phyloP scores from a whole-genome alignment of 2,329 filamentous ascomycete species.

The Neopestalotiopsis rosae region DNA sequence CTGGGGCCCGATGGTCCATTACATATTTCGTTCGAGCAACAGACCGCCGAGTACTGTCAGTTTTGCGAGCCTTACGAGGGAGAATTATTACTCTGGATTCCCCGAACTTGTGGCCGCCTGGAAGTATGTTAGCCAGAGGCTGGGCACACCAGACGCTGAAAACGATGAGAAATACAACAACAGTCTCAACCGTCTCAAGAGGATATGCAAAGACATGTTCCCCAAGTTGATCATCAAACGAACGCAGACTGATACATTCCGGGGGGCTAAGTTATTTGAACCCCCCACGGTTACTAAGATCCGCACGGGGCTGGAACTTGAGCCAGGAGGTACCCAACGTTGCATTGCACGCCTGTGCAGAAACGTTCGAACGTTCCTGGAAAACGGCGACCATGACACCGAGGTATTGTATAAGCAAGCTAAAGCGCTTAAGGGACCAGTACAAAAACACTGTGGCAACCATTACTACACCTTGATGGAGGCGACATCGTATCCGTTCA shows the following conservation, averaged over 20 bases:
- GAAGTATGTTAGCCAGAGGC: no score
- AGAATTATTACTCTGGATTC: no score
- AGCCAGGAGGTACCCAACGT: neutral
- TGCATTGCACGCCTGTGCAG: neutral
- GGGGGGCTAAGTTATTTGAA: neutral
- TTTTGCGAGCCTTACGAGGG: no score
- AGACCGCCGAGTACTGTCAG: neutral
- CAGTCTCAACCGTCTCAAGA: no score
- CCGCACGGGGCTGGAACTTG: neutral
- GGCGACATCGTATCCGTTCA: no score
- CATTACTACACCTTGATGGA: no score
- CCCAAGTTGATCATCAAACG: neutral
- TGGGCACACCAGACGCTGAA: neutral
- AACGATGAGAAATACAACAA: no score
- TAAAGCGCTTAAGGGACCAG: no score
- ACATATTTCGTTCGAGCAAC: neutral
- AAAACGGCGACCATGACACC: neutral
- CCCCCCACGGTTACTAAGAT: no score
- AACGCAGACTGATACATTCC: neutral
- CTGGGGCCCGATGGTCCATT: neutral
- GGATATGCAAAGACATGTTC: neutral
- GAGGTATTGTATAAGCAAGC: no score
- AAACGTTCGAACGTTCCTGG: neutral
- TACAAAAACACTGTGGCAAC: no score
- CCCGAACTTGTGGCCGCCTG: no score